A percentile compares a stretch with the other conserved stretches of the same genome.
phyloP scores from a whole-genome alignment of 108 stramenopile species.

The Pseudonitzschia pungens region DNA sequence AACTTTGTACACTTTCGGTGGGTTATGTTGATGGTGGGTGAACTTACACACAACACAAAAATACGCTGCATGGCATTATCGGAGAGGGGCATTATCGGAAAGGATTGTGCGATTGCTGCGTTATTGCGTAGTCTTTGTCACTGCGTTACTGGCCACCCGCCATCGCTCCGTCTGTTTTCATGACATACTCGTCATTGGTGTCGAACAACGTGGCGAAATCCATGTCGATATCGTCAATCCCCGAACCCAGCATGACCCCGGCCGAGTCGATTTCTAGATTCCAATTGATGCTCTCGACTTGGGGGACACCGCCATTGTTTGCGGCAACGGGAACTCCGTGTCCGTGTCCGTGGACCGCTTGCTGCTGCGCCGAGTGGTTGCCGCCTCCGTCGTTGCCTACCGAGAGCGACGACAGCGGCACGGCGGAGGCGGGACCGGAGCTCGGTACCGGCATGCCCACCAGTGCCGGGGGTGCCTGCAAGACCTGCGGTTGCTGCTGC shows the following conservation, averaged over 20 bases:
- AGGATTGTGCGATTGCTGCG: no score
- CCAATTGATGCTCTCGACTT: conserved; percentile 36
- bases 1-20: no score
- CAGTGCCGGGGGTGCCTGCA: conserved; percentile 52
- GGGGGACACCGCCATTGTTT: not conserved
- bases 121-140: no score
- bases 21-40: no score
- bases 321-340: not conserved
- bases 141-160: no score
- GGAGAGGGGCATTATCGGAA: no score
- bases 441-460: conserved; percentile 23
- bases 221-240: conserved; percentile 53
- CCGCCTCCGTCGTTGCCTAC: not conserved
- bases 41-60: no score
- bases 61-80: no score
- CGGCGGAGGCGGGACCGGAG: not conserved
- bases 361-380: not conserved
- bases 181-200: no score
- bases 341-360: conserved; percentile 9
- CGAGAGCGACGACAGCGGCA: conserved; percentile 6
- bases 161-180: no score
- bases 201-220: conserved; percentile 90
- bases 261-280: conserved; percentile 24
- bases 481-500: no score
- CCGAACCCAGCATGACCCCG: conserved; percentile 2